Percentiles rank a stretch among this genome's conserved stretches.
Evolutionary conservation across 805 yeast species (phyloP).

Genomic region (Candida xiaguanensis): DNA sequence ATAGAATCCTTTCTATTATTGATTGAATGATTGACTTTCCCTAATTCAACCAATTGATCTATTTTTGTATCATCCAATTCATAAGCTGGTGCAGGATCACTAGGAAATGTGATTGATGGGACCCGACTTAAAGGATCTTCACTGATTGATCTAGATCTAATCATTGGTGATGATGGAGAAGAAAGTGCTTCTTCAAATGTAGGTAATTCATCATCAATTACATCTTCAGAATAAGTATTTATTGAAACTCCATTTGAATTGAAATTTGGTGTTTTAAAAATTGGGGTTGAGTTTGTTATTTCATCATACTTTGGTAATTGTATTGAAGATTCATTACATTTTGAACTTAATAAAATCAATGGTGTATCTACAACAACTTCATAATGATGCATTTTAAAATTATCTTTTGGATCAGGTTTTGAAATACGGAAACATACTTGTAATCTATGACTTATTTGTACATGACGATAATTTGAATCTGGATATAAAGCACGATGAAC

Average conservation of each 20-base stretch:
- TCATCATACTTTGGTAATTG: conserved; percentile 41
- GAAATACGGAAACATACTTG: conserved; percentile 70
- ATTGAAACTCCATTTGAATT: conserved; percentile 29
- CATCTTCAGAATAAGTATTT: conserved; percentile 17
- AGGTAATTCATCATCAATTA: conserved; percentile 40
- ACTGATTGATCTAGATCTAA: conserved; percentile 34
- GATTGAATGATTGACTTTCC: background rate
- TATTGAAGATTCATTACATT: conserved; percentile 37
- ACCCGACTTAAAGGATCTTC: conserved; percentile 38
- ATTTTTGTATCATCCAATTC: conserved; percentile 9
- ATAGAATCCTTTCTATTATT: conserved; percentile 6
- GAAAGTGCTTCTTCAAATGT: conserved; percentile 66
- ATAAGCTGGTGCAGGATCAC: conserved; percentile 33
- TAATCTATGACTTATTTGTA: conserved; percentile 61
- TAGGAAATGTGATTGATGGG: conserved; percentile 23
- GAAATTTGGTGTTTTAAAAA: conserved; percentile 39
- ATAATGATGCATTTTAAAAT: conserved; percentile 59
- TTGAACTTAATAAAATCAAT: conserved; percentile 43
- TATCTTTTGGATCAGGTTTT: conserved; percentile 48
- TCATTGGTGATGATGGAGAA: conserved; percentile 35
- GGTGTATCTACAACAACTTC: conserved; percentile 83
- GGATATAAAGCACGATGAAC: conserved; percentile 49
- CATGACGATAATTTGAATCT: conserved; percentile 60
- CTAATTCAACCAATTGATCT: conserved; percentile 1
- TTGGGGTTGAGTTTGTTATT: conserved; percentile 11